Conservation (phyloP, 2,329 filamentous ascomycete species). For the Penicillium sp. region DNA sequence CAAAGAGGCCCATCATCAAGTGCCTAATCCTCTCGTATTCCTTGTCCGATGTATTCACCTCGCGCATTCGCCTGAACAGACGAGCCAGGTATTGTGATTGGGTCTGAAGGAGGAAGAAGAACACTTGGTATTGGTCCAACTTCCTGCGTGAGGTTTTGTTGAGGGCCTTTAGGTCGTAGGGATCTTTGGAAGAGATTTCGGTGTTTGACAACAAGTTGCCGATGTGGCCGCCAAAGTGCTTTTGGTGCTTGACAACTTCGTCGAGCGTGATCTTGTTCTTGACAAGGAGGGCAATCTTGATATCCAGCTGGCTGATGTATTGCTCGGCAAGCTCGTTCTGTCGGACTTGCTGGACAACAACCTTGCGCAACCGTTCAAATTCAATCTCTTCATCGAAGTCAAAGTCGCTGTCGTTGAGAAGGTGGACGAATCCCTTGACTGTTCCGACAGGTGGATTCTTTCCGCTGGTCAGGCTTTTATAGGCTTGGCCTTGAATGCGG, state of each 20-base stretch:
- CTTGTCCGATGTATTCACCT: constrained; percentile 83
- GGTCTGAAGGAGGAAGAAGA: constrained; percentile 96
- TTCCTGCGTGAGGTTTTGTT: constrained; percentile 97
- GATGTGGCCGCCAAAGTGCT: constrained; percentile 88
- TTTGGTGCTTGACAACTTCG: constrained; percentile 95
- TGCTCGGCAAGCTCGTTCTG: constrained; percentile 97
- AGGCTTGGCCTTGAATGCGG: constrained; percentile 94
- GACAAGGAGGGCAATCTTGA: constrained; percentile 96
- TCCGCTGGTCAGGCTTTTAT: constrained; percentile 92
- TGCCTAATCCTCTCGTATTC: constrained; percentile 91
- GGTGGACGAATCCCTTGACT: constrained; percentile 96
- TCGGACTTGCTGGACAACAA: constrained; percentile 93
- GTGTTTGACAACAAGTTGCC: constrained; percentile 82
- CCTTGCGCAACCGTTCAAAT: constrained; percentile 91
- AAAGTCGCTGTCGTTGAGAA: constrained; percentile 97
- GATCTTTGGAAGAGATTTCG: constrained; percentile 85
- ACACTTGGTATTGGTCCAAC: constrained; percentile 92
- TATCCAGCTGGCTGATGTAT: constrained; percentile 97
- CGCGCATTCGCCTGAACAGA: constrained; percentile 79
- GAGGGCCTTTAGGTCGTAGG: constrained; percentile 93
- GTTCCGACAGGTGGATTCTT: constrained; percentile 97
- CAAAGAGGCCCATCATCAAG: constrained; percentile 93
- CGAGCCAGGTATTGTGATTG: constrained; percentile 92
- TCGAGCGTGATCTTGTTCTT: constrained; percentile 99
- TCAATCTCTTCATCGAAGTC: constrained; percentile 99